Base-by-base conservation (phyloP, 2,329 filamentous ascomycete genomes). In the Aureobasidium sp. region DNA sequence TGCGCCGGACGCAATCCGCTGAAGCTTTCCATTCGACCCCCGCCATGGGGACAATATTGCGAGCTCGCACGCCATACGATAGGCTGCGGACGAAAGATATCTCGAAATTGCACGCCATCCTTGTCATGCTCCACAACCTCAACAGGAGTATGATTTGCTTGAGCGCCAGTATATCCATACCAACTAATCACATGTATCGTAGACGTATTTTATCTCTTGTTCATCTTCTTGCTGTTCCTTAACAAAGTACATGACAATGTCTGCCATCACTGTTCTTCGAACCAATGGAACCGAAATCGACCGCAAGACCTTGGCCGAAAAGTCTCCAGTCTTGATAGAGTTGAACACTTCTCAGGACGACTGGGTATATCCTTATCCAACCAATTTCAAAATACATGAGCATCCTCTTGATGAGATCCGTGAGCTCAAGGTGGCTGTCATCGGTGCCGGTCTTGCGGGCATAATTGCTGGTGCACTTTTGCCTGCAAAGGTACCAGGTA, bases 401-500 rank as follows among this genome's bases (percentile, higher is more conserved):
- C 67, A 69, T 44, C 64, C 69, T 12, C 67, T 71, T 37, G 70
- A 71, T 57, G 66, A 71, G 15, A 47, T 68, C 10, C 66, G 66
- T 27, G 42, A 60, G 15, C 62, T 71, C 32, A 69, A 69, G 58
- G 84, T 87, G 1, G 83, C 80, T 0, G 79, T 89, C 0, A 81
- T 89, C 36, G 87, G 87, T 1, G 86, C 84, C 9, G 87, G 86
- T 34, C 72, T 89, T 0, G 73, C 84, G 0, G 87, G 87, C 3
- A 80, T 88, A 39, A 80, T 82, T 5, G 84, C 87, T 1, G 88
- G 87, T 0, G 79, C 85, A 8, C 73, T 90, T 9, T 75, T 91
- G 0, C 87, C 87, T 0, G 80, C 76, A 10, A 91, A 91, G 66
- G 83, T 91, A 0, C 87, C 88, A 0, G 80, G 81, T 0, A 81